Evolutionary conservation across 768 basidiomycete genomes (phyloP).

Genomic region (Pisolithus tinctorius): DNA sequence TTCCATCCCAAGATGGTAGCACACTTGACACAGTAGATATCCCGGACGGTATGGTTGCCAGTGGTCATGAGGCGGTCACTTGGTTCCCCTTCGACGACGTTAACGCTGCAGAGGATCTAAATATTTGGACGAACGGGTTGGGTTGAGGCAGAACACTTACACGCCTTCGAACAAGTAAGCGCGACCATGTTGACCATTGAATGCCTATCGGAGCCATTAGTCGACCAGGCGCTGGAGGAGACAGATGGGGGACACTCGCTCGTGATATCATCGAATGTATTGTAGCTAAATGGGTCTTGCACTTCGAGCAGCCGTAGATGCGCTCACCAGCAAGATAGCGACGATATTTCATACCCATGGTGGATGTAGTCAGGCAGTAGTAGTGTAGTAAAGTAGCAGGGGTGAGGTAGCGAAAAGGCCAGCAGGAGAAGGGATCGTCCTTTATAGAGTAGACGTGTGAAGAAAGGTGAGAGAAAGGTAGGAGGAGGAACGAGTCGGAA

Average conservation of each 20-base stretch:
- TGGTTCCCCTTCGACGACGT: constrained; percentile 83
- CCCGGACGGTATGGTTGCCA: constrained; percentile 91
- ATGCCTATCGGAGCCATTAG: constrained; percentile 54
- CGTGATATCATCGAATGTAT: constrained; percentile 88
- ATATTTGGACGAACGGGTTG: constrained; percentile 5
- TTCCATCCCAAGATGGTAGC: constrained; percentile 89
- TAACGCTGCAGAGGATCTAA: constrained; percentile 54
- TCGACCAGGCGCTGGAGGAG: neutral
- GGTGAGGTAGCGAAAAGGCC: neutral
- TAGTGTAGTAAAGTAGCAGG: constrained; percentile 1
- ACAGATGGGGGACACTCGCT: constrained; percentile 36
- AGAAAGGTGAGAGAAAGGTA: constrained; percentile 8
- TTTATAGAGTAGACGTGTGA: constrained; percentile 28
- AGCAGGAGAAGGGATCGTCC: constrained; percentile 5
- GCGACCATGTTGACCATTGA: constrained; percentile 94
- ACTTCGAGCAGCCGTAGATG: constrained; percentile 82
- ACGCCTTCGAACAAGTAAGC: constrained; percentile 93
- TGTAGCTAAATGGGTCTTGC: constrained; percentile 88
- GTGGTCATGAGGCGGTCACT: constrained; percentile 96
- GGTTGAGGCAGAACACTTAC: constrained; percentile 43
- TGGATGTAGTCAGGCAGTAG: neutral
- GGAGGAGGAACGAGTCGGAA: constrained; percentile 7
- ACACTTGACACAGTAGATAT: constrained; percentile 93
- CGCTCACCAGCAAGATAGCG: constrained; percentile 79
- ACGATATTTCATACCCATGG: constrained; percentile 87